These are phyloP conservation scores for Tephrocybe sp. DNA, from an alignment of 768 basidiomycete genomes.

Conservation along the genomic window DNA sequence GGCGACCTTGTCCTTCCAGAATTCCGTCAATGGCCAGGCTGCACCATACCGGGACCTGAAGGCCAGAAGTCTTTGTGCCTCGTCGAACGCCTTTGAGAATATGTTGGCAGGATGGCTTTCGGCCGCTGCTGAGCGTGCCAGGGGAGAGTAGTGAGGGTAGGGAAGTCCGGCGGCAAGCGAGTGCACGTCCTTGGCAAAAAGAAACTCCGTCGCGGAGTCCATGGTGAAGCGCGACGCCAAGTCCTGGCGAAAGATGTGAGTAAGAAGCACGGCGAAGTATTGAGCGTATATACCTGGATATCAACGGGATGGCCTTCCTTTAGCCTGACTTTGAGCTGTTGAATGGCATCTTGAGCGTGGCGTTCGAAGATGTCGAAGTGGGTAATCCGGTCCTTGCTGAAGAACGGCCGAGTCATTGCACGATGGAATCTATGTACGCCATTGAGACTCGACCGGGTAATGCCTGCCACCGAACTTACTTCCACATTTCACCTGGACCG, in stretches of 20 bases:
- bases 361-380: slow-evolving; percentile 65
- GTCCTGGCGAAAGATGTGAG: slow-evolving; percentile 30
- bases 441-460: not conserved
- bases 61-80: slow-evolving; percentile 38
- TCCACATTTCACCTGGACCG: slow-evolving; percentile 65
- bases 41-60: slow-evolving; percentile 36
- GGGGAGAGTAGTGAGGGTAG: slow-evolving; percentile 38
- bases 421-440: slow-evolving; percentile 58
- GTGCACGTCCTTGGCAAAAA: slow-evolving; percentile 54
- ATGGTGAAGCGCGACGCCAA: slow-evolving; percentile 53
- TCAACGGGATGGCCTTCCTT: slow-evolving; percentile 51
- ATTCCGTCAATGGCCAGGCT: slow-evolving; percentile 52
- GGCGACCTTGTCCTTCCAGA: slow-evolving; percentile 47
- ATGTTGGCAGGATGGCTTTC: slow-evolving; percentile 35
- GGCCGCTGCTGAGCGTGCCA: slow-evolving; percentile 25
- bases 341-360: slow-evolving; percentile 49
- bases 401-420: slow-evolving; percentile 70
- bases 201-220: slow-evolving; percentile 62
- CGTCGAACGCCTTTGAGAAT: slow-evolving; percentile 51
- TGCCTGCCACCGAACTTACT: slow-evolving; percentile 36
- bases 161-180: slow-evolving; percentile 50
- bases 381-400: slow-evolving; percentile 57
- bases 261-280: not conserved
- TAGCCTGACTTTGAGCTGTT: slow-evolving; percentile 42
- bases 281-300: slow-evolving; percentile 55